Conservation (phyloP, 257 asterid species). For the Marsdenia floribunda region DNA sequence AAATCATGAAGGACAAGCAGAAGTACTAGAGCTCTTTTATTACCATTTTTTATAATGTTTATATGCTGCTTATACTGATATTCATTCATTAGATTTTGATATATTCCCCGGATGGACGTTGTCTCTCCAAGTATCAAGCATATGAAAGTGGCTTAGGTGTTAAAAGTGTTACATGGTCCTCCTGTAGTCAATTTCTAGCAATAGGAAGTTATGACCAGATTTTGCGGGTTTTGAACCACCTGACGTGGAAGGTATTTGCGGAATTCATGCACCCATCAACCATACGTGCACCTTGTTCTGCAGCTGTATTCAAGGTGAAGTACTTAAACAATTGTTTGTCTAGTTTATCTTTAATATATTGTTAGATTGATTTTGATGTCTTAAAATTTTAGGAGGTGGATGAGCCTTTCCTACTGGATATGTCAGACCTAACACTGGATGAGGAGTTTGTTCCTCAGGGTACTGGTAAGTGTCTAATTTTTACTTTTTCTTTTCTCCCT, state of each 20-base stretch:
- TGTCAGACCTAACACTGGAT: slow-evolving; percentile 72
- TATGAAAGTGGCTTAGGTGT: slow-evolving; percentile 96
- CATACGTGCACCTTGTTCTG: slow-evolving; percentile 89
- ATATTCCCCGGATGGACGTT: slow-evolving; percentile 96
- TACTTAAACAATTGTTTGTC: slow-evolving; percentile 14
- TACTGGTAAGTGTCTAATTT: slow-evolving; percentile 44
- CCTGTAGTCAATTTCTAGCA: slow-evolving; percentile 93
- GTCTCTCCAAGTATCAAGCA: slow-evolving; percentile 93
- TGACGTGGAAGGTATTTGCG: slow-evolving; percentile 99
- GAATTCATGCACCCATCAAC: slow-evolving; percentile 80
- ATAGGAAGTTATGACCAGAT: slow-evolving; percentile 98
- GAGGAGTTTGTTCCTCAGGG: slow-evolving; percentile 61
- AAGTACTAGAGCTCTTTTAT: background rate
- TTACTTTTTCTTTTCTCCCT: background rate
- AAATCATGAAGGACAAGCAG: background rate
- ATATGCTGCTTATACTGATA: slow-evolving; percentile 14
- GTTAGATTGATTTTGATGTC: slow-evolving; percentile 3
- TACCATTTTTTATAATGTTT: slow-evolving; percentile 3
- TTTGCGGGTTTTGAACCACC: slow-evolving; percentile 92
- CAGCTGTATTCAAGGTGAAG: slow-evolving; percentile 83
- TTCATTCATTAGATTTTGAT: slow-evolving; percentile 59
- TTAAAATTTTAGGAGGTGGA: slow-evolving; percentile 72
- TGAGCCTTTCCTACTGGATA: slow-evolving; percentile 82
- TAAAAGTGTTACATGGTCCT: slow-evolving; percentile 94
- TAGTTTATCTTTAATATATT: slow-evolving; percentile 8